phyloP scores from a whole-genome alignment of 176 grass and related monocot genomes.

The Oryza longistaminata region DNA sequence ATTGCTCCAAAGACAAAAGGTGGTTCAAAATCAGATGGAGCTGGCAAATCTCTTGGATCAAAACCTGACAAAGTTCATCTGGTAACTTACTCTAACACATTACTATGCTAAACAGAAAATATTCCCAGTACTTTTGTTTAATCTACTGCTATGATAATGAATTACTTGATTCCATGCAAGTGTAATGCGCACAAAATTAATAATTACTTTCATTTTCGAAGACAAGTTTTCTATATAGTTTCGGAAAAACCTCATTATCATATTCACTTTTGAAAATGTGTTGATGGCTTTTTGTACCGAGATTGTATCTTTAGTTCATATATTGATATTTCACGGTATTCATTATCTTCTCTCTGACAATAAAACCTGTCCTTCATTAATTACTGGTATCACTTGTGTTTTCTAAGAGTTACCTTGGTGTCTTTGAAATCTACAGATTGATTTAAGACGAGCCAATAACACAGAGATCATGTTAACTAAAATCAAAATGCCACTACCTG shows the following conservation, averaged over 20 bases:
- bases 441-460: conserved; percentile 90
- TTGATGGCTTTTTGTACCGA: conserved; percentile 13
- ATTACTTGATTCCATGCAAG: not conserved
- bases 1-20: conserved; percentile 72
- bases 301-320: not conserved
- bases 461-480: conserved; percentile 99
- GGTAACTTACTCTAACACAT: conserved; percentile 56
- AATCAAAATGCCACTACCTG: conserved; percentile 95
- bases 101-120: not conserved
- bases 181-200: not conserved
- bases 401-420: conserved; percentile 27
- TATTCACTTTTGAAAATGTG: not conserved
- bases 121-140: conserved; percentile 1
- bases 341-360: conserved; percentile 4
- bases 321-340: conserved; percentile 24
- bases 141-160: conserved; percentile 16
- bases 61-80: conserved; percentile 91
- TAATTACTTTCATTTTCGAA: conserved; percentile 2
- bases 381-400: not conserved
- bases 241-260: not conserved
- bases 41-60: conserved; percentile 68
- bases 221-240: not conserved
- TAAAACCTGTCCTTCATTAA: conserved; percentile 2
- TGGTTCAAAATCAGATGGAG: conserved; percentile 55
- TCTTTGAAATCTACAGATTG: conserved; percentile 60